These are phyloP conservation scores for Crotalaria pallida DNA, from an alignment of 306 rosid species.

Conservation along the genomic window DNA sequence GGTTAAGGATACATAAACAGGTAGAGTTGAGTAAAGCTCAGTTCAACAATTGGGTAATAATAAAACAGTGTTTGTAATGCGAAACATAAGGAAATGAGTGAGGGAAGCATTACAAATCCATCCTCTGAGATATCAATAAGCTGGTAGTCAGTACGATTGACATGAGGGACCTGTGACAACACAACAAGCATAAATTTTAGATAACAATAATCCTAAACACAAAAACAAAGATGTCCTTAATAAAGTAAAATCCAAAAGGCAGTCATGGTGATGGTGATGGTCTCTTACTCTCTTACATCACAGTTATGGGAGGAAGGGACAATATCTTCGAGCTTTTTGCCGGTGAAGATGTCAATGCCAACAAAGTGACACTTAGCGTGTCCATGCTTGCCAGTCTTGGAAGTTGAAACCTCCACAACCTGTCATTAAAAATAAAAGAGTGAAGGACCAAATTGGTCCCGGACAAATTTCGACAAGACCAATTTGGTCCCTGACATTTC, in stretches of 20 bases:
- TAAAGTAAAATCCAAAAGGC: background rate
- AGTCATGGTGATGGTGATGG: too few relatives aligned
- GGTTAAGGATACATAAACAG: background rate
- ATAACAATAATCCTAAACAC: background rate
- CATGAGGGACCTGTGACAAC: slow-evolving; percentile 79
- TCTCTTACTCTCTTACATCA: slow-evolving; percentile 57
- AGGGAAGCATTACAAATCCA: slow-evolving; percentile 64
- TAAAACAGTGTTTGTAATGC: background rate
- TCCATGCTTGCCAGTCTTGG: slow-evolving; percentile 97
- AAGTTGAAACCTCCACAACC: slow-evolving; percentile 98
- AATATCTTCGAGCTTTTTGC: slow-evolving; percentile 93
- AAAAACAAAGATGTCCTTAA: background rate
- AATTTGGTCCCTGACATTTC: too few relatives aligned
- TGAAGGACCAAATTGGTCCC: too few relatives aligned
- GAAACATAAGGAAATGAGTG: background rate
- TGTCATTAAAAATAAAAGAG: slow-evolving; percentile 19
- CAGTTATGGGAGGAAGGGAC: slow-evolving; percentile 98
- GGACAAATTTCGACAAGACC: too few relatives aligned
- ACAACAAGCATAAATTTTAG: background rate
- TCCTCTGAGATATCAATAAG: slow-evolving; percentile 95
- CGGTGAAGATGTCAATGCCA: slow-evolving; percentile 87
- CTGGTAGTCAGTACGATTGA: slow-evolving; percentile 91
- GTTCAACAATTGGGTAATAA: background rate
- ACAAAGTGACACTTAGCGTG: slow-evolving; percentile 99
- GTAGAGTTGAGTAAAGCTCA: background rate